phyloP scores from a whole-genome alignment of 208 protist species.

The Crithidia sp. region DNA sequence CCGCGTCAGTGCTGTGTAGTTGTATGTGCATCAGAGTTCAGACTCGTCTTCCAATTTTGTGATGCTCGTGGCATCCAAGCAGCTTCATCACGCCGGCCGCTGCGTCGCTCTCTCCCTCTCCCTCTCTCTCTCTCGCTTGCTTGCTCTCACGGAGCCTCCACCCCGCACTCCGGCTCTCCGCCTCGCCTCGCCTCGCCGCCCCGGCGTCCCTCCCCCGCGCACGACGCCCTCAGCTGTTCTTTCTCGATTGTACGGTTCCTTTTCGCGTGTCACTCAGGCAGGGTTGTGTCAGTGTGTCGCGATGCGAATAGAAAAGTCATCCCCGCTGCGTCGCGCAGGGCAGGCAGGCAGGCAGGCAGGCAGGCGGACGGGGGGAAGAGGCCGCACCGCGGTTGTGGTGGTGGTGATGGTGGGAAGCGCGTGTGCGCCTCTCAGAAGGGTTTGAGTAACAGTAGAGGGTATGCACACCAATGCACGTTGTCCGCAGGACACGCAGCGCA shows the following conservation, averaged over 20 bases:
- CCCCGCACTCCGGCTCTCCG: neutral
- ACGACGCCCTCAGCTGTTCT: constrained; percentile 45
- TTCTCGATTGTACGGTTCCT: constrained; percentile 73
- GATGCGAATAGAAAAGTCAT: constrained; percentile 37
- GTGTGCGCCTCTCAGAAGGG: constrained; percentile 21
- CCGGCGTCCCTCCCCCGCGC: no score
- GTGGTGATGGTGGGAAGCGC: neutral
- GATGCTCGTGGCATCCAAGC: neutral
- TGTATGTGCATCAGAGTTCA: constrained; percentile 18
- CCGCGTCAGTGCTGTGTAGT: constrained; percentile 22
- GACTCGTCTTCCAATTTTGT: constrained; percentile 17
- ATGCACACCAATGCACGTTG: constrained; percentile 37
- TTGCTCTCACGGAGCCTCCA: neutral
- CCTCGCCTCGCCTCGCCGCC: neutral
- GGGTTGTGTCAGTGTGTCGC: constrained; percentile 35
- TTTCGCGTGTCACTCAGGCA: constrained; percentile 57
- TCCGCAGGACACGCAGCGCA: constrained; percentile 19
- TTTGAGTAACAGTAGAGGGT: constrained; percentile 32
- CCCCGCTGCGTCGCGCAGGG: constrained; percentile 9
- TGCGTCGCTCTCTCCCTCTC: constrained; percentile 12
- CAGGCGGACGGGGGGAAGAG: neutral
- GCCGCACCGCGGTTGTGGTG: neutral
- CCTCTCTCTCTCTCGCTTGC: neutral
- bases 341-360: no score
- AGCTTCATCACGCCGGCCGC: constrained; percentile 1